A percentile compares a stretch with the other conserved stretches of the same genome.
These are phyloP conservation scores for Petrea volubilis DNA, from an alignment of 257 asterid genomes.

Conservation along the genomic window DNA sequence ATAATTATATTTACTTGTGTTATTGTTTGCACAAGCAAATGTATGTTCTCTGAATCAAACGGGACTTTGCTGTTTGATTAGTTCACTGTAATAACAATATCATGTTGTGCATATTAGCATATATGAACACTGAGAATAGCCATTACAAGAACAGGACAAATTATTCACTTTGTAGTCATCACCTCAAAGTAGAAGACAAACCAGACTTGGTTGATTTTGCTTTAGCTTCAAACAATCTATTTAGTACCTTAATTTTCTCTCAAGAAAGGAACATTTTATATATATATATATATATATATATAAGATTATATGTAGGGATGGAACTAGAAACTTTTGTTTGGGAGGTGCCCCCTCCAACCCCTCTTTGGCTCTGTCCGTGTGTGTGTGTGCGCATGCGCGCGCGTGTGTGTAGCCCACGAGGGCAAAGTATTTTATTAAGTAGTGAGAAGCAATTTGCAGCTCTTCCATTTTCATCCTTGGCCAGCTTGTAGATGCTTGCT, in stretches of 20 bases:
- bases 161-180: slow-evolving; percentile 25
- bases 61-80: too few species aligned
- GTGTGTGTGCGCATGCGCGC: too few species aligned
- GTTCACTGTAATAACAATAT: too few species aligned
- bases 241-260: not conserved
- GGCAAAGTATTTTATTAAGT: not conserved
- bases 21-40: too few species aligned
- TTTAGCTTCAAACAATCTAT: not conserved
- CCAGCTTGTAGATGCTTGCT: slow-evolving; percentile 23
- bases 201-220: not conserved
- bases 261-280: not conserved
- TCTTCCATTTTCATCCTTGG: slow-evolving; percentile 1
- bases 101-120: too few species aligned
- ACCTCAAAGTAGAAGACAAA: not conserved
- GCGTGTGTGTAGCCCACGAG: slow-evolving; percentile 25
- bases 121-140: slow-evolving; percentile 4
- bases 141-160: slow-evolving; percentile 14
- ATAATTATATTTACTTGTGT: too few species aligned
- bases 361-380: too few species aligned
- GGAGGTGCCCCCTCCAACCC: too few species aligned
- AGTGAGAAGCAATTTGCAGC: not conserved
- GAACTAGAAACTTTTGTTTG: too few species aligned
- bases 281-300: not conserved
- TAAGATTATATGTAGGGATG: too few species aligned
- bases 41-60: too few species aligned